Evolutionary conservation across 2,329 filamentous ascomycete species (phyloP).

Genomic region (Ramularia endophylla): DNA sequence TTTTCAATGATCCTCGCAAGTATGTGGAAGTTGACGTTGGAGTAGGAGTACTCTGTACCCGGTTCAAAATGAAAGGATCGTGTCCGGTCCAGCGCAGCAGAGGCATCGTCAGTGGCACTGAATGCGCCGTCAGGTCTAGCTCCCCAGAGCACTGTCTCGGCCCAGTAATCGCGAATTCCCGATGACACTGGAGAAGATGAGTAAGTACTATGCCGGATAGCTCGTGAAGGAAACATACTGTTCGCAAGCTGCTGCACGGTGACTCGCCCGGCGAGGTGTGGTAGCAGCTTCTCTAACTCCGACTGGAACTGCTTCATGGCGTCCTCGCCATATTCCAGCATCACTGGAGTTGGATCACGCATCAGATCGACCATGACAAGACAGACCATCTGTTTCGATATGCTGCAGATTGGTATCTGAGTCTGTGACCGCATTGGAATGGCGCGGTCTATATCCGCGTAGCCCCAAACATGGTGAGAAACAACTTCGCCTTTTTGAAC

Average conservation of each 20-base stretch:
- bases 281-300: constrained; percentile 29
- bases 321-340: constrained; percentile 14
- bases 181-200: constrained; percentile 27
- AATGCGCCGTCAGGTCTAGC: constrained; percentile 37
- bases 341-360: constrained; percentile 24
- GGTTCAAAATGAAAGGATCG: constrained; percentile 39
- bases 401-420: constrained; percentile 42
- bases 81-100: constrained; percentile 25
- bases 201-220: background rate
- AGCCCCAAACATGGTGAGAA: constrained; percentile 39
- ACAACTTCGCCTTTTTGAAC: constrained; percentile 39
- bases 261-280: constrained; percentile 25
- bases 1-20: constrained; percentile 36
- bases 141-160: constrained; percentile 39
- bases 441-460: constrained; percentile 36
- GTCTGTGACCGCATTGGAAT: constrained; percentile 34
- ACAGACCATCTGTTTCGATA: constrained; percentile 43
- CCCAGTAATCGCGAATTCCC: constrained; percentile 44
- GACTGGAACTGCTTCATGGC: constrained; percentile 17
- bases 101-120: constrained; percentile 30
- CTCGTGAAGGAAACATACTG: constrained; percentile 20
- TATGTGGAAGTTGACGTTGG: constrained; percentile 40
- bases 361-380: constrained; percentile 33
- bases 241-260: constrained; percentile 35
- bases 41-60: constrained; percentile 40